A percentile compares a stretch with the other conserved stretches of the same genome.
phyloP scores from a whole-genome alignment of 1,284 basidiomycete genomes.

The Boletus putidus region DNA sequence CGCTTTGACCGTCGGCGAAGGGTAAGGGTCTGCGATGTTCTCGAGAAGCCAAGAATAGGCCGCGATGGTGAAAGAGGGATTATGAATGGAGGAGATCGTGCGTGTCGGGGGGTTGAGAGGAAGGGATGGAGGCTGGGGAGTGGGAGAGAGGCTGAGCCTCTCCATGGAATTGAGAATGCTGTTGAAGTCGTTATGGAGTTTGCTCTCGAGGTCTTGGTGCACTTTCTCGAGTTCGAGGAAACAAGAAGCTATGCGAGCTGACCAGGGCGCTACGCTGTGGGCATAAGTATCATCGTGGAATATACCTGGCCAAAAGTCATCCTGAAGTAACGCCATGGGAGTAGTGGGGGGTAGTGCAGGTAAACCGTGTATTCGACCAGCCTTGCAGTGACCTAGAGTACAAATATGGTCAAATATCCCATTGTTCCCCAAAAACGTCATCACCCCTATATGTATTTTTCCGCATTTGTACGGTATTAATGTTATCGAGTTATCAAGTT shows the following conservation, averaged over 20 bases:
- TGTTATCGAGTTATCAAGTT: no score
- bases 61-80: background rate
- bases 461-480: no score
- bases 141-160: background rate
- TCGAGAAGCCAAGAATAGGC: background rate
- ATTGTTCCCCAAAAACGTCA: slow-evolving; percentile 11
- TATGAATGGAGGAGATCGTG: background rate
- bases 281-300: background rate
- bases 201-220: background rate
- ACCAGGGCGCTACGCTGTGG: background rate
- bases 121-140: background rate
- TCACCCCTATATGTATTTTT: no score
- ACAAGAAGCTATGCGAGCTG: background rate
- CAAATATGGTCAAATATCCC: background rate
- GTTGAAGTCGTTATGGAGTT: background rate
- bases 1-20: background rate
- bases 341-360: background rate
- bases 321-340: slow-evolving; percentile 5
- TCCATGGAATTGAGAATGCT: background rate
- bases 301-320: background rate
- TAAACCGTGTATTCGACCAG: no score
- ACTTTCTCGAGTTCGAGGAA: slow-evolving; percentile 9
- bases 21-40: background rate
- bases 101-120: background rate
- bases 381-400: background rate